Evolutionary conservation across 257 asterid species (phyloP).

Genomic region (Catharanthus roseus): DNA sequence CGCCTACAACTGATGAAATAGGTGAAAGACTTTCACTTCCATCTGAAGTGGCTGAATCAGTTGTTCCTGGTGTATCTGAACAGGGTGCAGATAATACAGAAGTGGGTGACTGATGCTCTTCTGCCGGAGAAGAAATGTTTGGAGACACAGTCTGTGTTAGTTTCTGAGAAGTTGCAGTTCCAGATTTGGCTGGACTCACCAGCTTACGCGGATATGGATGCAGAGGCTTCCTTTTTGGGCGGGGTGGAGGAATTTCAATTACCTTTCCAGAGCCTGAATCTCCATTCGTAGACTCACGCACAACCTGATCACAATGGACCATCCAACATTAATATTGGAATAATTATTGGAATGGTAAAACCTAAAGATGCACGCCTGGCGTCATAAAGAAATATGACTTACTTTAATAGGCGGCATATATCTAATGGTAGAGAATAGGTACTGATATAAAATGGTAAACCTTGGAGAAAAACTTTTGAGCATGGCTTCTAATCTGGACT

Average conservation of each 20-base stretch:
- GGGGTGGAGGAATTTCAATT: constrained; percentile 92
- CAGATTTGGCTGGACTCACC: constrained; percentile 29
- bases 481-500: constrained; percentile 97
- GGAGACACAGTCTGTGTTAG: constrained; percentile 28
- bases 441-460: constrained; percentile 53
- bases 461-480: constrained; percentile 96
- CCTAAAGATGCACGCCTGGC: constrained; percentile 32
- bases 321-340: constrained; percentile 14
- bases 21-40: constrained; percentile 34
- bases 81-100: constrained; percentile 59
- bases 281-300: constrained; percentile 50
- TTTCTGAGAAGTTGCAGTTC: constrained; percentile 32
- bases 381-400: constrained; percentile 46
- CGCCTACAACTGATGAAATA: constrained; percentile 41
- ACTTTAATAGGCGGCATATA: constrained; percentile 41
- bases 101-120: constrained; percentile 66
- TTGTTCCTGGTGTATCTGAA: constrained; percentile 44
- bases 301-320: constrained; percentile 44
- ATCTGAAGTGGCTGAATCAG: constrained; percentile 34
- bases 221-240: constrained; percentile 92
- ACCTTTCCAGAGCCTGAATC: constrained; percentile 48
- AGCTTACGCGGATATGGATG: constrained; percentile 96
- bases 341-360: neutral
- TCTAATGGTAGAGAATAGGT: constrained; percentile 39
- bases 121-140: constrained; percentile 18